Evolutionary conservation across 768 basidiomycete species (phyloP).

Genomic region (Suillus tomentosus): DNA sequence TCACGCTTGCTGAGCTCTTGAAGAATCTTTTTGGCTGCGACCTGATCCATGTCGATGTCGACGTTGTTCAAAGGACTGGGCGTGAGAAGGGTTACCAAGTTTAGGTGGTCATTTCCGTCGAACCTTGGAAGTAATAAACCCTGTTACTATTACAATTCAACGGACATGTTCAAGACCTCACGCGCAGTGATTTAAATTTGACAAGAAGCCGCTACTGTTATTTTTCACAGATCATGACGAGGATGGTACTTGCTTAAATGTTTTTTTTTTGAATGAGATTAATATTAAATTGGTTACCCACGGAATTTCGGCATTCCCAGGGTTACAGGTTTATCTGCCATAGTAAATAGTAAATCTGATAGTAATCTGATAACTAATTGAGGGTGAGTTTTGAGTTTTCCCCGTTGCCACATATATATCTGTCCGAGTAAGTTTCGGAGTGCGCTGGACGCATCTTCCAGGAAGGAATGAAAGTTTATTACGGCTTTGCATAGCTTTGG

Average conservation of each 20-base stretch:
- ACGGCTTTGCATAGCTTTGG: slow-evolving; percentile 2
- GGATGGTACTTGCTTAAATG: neutral
- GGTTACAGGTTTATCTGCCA: slow-evolving; percentile 13
- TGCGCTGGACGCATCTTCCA: neutral
- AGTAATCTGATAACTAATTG: slow-evolving; percentile 4
- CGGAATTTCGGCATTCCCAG: slow-evolving; percentile 10
- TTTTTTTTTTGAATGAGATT: neutral
- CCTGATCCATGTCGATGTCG: slow-evolving; percentile 51
- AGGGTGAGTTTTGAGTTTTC: slow-evolving; percentile 1
- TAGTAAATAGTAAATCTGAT: neutral
- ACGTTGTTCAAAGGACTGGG: neutral
- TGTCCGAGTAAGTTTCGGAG: neutral
- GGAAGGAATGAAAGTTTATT: neutral
- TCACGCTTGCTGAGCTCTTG: slow-evolving; percentile 74
- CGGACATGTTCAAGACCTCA: neutral
- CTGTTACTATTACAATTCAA: neutral
- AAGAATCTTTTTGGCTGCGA: slow-evolving; percentile 67
- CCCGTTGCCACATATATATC: neutral
- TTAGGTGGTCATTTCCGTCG: neutral
- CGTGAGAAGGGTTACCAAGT: neutral
- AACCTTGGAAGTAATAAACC: neutral
- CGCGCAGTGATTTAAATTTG: neutral
- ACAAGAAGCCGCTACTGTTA: neutral
- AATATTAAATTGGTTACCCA: slow-evolving; percentile 7
- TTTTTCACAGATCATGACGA: slow-evolving; percentile 4